A percentile compares a stretch with the other conserved stretches of the same genome.
phyloP scores from a whole-genome alignment of 2,329 filamentous ascomycete genomes.

The Pyrenochaeta sp. region DNA sequence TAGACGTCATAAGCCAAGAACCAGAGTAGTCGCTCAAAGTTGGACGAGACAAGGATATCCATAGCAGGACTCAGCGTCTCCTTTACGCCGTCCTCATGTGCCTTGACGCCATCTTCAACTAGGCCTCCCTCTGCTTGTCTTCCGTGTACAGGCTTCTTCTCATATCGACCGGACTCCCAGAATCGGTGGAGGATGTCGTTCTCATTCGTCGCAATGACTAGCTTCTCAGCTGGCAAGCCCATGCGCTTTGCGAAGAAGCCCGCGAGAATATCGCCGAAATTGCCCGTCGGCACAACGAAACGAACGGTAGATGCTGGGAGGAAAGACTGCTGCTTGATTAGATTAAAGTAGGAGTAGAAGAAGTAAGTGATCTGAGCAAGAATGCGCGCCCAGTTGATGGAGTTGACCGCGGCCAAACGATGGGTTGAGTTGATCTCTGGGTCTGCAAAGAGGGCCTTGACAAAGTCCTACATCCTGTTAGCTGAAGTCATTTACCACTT shows the following conservation, averaged over 20 bases:
- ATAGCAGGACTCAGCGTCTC: constrained; percentile 95
- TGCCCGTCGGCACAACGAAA: constrained; percentile 91
- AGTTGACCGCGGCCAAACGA: constrained; percentile 92
- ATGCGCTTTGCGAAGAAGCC: constrained; percentile 92
- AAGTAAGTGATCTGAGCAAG: constrained; percentile 97
- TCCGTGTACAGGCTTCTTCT: constrained; percentile 76
- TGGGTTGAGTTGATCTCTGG: constrained; percentile 80
- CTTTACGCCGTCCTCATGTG: constrained; percentile 76
- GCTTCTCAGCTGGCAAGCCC: constrained; percentile 86
- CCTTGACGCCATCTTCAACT: constrained; percentile 64
- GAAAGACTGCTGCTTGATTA: constrained; percentile 68
- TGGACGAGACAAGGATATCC: constrained; percentile 96
- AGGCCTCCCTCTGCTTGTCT: constrained; percentile 63
- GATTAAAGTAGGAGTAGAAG: constrained; percentile 90
- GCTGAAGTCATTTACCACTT: constrained; percentile 1
- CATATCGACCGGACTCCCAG: constrained; percentile 88
- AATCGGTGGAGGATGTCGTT: constrained; percentile 97
- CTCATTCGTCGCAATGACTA: constrained; percentile 93
- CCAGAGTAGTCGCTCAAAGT: constrained; percentile 96
- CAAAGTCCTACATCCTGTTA: constrained; percentile 71
- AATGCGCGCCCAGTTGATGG: constrained; percentile 95
- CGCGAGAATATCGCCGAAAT: constrained; percentile 94
- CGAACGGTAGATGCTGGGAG: constrained; percentile 70
- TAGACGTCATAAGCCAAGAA: constrained; percentile 74
- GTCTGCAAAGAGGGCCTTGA: constrained; percentile 92